Evolutionary conservation across 257 asterid species (phyloP).

Genomic region (Henckelia pumila): DNA sequence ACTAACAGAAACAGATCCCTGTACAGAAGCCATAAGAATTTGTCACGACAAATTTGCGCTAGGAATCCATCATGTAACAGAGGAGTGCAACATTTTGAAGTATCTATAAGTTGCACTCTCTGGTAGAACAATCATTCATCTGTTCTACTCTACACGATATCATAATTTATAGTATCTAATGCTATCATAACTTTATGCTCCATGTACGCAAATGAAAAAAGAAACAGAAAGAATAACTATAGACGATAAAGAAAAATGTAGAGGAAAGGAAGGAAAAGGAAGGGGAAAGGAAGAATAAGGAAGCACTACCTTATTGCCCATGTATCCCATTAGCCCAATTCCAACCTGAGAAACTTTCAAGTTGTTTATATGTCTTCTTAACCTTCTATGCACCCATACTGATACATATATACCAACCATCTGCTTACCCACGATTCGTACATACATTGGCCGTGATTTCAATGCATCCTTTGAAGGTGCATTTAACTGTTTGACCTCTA

Average conservation of each 20-base stretch:
- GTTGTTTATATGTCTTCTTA: conserved; percentile 84
- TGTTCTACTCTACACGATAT: not conserved
- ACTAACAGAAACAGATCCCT: conserved; percentile 96
- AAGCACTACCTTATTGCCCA: conserved; percentile 84
- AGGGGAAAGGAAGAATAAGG: not conserved
- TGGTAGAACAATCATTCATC: not conserved
- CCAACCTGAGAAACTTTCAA: conserved; percentile 91
- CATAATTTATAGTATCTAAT: not conserved
- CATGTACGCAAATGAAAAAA: no score
- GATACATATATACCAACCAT: conserved; percentile 98
- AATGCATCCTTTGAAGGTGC: conserved; percentile 18
- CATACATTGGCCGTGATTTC: conserved; percentile 47
- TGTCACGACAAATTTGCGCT: not conserved
- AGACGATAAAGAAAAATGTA: not conserved
- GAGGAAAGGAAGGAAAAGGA: not conserved
- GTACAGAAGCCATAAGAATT: conserved; percentile 19
- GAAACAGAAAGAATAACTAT: no score
- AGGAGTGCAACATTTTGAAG: not conserved
- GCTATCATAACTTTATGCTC: no score
- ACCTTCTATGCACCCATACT: conserved; percentile 72
- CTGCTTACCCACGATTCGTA: conserved; percentile 88
- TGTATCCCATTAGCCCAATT: conserved; percentile 93
- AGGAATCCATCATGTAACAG: not conserved
- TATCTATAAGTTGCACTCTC: not conserved
- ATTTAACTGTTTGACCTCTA: conserved; percentile 29